Conservation (phyloP, 2,329 filamentous ascomycete genomes). For the Pleoardoris graminearum region DNA sequence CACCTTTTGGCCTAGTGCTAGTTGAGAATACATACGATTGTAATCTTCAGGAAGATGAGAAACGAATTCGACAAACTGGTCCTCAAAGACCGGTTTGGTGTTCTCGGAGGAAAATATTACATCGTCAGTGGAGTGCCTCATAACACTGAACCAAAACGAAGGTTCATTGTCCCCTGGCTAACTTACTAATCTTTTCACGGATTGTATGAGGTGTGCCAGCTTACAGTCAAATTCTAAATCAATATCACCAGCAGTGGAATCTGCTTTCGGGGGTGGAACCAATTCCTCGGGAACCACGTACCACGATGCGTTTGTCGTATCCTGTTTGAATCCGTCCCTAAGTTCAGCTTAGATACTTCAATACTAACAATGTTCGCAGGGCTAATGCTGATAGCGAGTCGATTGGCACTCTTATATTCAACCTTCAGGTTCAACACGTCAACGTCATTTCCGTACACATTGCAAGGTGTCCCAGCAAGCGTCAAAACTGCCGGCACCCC, state of each 20-base stretch:
- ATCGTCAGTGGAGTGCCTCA: conserved; percentile 63
- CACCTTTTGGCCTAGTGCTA: not conserved
- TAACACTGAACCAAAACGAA: conserved; percentile 60
- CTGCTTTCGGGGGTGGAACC: conserved; percentile 59
- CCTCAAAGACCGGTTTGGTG: conserved; percentile 69
- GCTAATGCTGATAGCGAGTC: conserved; percentile 71
- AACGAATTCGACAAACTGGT: conserved; percentile 77
- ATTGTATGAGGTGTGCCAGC: not conserved
- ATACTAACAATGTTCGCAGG: conserved; percentile 61
- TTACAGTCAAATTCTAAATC: conserved; percentile 54
- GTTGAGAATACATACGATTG: conserved; percentile 50
- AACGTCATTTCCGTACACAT: conserved; percentile 78
- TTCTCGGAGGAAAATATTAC: conserved; percentile 69
- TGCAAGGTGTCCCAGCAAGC: conserved; percentile 62
- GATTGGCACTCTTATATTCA: conserved; percentile 66
- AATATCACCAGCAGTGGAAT: conserved; percentile 44
- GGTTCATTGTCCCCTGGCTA: conserved; percentile 58
- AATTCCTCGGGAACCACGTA: conserved; percentile 68
- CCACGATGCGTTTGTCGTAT: conserved; percentile 64
- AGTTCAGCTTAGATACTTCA: not conserved
- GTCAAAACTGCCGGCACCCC: conserved; percentile 58
- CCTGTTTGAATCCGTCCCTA: conserved; percentile 26
- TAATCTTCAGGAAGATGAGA: conserved; percentile 69
- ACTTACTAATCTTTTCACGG: not conserved
- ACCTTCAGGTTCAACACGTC: conserved; percentile 68